Base-by-base conservation (phyloP, 495 filamentous ascomycete genomes). In the Venustampulla echinocandica region DNA sequence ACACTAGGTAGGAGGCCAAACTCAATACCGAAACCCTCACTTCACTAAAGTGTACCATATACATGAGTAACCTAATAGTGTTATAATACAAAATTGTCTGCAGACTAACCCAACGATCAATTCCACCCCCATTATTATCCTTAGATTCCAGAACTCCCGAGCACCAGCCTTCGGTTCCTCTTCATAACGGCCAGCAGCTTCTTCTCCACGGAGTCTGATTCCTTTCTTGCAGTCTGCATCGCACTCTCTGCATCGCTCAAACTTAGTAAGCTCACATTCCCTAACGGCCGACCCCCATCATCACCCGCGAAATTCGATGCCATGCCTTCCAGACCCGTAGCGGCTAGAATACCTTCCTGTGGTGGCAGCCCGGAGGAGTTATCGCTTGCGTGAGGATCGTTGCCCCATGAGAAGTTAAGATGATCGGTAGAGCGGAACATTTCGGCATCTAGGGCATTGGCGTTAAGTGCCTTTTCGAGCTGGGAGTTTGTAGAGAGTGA, bases 141-240 rank as follows among this genome's bases (percentile, higher is more conserved):
- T n/a, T n/a, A n/a, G n/a, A n/a, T n/a, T n/a, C n/a, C n/a, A n/a
- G n/a, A n/a, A n/a, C n/a, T n/a, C n/a, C 64, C 62, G 2, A 65
- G 51, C 35, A 74, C 46, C 27, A 79, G 39, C 46, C 64, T 61
- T 45, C 72, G 63, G 54, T 85, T 85, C 69, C 74, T 79, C 54
- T 77, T 77, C 45, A 82, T 65, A 27, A 83, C 44, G 42, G 69
- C 66, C 49, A 70, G 71, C 17, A 85, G 57, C 52, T 68, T 79
- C 70, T 84, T 87, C 62, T 87, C 84, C 7, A 85, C 57, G 46
- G 60, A 71, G 43, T 88, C 84, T 25, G 77, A 71, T 55, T 87
- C 81, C 67, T 80, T 84, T 51, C 71, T 70, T n/a, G 75, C 70
- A 10, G 60, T 55, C 14, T 66, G 47, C 53, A 82, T 65, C 24